Conservation (phyloP, 163 green algal species). For the Chlamydomonas reinhardtii region DNA sequence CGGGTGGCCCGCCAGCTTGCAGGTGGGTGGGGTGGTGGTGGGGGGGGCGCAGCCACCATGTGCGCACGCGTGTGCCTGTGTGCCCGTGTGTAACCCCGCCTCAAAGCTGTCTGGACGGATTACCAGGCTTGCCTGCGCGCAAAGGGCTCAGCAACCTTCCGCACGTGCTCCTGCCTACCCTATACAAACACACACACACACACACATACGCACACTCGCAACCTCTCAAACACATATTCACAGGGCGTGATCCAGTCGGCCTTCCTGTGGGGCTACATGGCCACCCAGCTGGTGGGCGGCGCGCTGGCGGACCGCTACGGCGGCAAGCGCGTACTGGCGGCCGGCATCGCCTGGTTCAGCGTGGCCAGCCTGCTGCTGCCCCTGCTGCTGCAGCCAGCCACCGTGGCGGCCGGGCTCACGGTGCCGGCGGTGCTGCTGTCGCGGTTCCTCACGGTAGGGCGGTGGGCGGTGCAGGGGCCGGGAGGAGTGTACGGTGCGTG, state of each 20-base stretch:
- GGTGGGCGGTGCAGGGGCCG: neutral
- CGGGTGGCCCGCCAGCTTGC: conserved; percentile 75
- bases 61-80: too few species aligned
- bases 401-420: conserved; percentile 65
- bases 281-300: conserved; percentile 82
- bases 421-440: conserved; percentile 75
- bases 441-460: conserved; percentile 58
- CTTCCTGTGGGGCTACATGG: conserved; percentile 90
- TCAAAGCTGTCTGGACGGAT: too few species aligned
- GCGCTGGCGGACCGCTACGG: conserved; percentile 83
- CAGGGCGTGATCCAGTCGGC: conserved; percentile 85
- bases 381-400: conserved; percentile 51
- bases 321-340: conserved; percentile 85
- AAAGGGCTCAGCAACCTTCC: too few species aligned
- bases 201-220: too few species aligned
- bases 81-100: too few species aligned
- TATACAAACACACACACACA: too few species aligned
- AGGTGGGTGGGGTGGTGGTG: conserved; percentile 59
- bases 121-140: too few species aligned
- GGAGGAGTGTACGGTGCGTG: neutral
- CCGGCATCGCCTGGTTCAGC: conserved; percentile 82
- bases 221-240: too few species aligned
- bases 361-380: conserved; percentile 81
- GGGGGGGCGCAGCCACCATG: too few species aligned
- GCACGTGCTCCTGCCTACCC: too few species aligned